Evolutionary conservation across 2,329 filamentous ascomycete genomes (phyloP), one percentile per base, ranked within the genome.

Genomic region (Botrytis fragariae): DNA sequence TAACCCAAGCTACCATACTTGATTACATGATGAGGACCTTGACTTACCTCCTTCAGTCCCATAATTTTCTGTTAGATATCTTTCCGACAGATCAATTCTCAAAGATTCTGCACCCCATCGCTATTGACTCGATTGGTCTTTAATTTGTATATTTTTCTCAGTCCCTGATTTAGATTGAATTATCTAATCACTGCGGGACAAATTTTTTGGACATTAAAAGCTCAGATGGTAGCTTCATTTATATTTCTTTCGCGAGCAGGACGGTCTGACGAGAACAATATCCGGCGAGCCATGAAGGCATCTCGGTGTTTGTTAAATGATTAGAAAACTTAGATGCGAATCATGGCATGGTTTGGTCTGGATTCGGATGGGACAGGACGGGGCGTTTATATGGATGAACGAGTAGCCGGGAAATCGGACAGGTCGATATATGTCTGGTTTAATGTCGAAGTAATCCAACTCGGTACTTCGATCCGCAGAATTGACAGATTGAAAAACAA

Each of bases 71-170:
- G 1, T 7, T 32, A 25, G 25, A 42, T 32, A 22, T 68, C 37
- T 37, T 42, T 62, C 48, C 6, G 37, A 16, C 9, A 12, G 18
- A 42, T 57, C 65, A 29, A 57, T 42, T 25, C 6, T 29, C n/a
- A 68, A 25, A 8, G 18, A 32, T 32, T 37, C 18, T 69, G 48
- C 37, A 32, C 25, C 2, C 35, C 48, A 29, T 54, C 48, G 45
- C 35, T 42, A 44, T 25, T 29, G 29, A 29, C n/a, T 35, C 61
- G 22, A 44, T 72, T 67, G 20, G 57, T 57, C 61, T 35, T 72
- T 67, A 37, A 67, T 72, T 67, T 72, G 70, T 72, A 72, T 59
- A 72, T 67, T 72, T 65, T 68, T 42, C 32, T 59, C 48, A 48
- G 18, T 72, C 35, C n/a, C 8, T 44, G n/a, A 42, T 22, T 61